Percentiles rank a stretch among this genome's conserved stretches.
phyloP scores from a whole-genome alignment of 192 early-diverging fungal species.

The Backusella tarrabulga region DNA sequence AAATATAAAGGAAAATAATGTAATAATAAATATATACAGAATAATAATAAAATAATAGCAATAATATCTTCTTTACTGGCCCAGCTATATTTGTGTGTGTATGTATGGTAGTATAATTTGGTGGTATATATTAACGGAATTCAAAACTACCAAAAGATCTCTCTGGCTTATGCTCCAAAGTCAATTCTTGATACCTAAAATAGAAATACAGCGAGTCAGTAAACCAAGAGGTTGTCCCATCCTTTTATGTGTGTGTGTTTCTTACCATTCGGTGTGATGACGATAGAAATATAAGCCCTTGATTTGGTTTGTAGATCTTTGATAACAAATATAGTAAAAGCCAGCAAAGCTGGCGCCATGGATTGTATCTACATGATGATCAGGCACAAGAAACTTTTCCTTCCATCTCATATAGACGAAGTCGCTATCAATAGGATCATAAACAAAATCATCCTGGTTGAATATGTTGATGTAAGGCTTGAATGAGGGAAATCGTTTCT shows the following conservation, averaged over 20 bases:
- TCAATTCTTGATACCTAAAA: conserved; percentile 48
- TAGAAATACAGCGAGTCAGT: neutral
- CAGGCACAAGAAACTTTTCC: conserved; percentile 87
- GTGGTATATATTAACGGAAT: conserved; percentile 40
- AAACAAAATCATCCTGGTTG: conserved; percentile 38
- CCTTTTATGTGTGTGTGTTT: neutral
- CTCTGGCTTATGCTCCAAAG: conserved; percentile 39
- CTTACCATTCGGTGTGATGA: conserved; percentile 56
- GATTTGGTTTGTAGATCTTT: conserved; percentile 56
- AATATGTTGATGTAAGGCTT: conserved; percentile 17
- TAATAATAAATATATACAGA: neutral
- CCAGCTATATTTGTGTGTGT: neutral
- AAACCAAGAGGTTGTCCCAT: no score
- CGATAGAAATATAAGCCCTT: conserved; percentile 64
- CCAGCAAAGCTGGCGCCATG: conserved; percentile 87
- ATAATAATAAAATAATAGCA: neutral
- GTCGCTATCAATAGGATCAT: conserved; percentile 45
- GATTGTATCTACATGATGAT: conserved; percentile 74
- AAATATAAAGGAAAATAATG: neutral
- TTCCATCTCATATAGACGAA: conserved; percentile 93
- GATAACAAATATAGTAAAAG: conserved; percentile 85
- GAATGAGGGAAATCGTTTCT: conserved; percentile 13
- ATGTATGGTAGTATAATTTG: neutral
- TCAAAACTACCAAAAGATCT: conserved; percentile 43
- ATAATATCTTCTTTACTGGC: neutral